A percentile compares a stretch with the other conserved stretches of the same genome.
phyloP scores from a whole-genome alignment of 202 grass and related monocot genomes.

The Dendrocalamus latiflorus region DNA sequence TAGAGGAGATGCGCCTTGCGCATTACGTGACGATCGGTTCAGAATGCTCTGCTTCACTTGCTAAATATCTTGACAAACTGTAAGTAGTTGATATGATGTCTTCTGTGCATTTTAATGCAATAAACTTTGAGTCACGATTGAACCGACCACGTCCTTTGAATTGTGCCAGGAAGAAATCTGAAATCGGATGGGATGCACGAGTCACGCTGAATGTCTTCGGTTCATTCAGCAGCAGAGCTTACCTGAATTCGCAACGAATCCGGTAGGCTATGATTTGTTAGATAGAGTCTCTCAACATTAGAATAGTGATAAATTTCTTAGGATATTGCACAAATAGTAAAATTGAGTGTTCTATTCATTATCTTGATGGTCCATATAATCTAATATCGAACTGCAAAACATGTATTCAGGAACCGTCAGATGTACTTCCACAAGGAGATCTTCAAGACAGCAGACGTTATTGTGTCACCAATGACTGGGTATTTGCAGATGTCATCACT shows the following conservation, averaged over 20 bases:
- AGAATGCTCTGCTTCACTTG: constrained; percentile 76
- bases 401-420: constrained; percentile 67
- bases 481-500: neutral
- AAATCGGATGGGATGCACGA: constrained; percentile 85
- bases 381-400: neutral
- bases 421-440: constrained; percentile 91
- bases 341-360: neutral
- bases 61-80: constrained; percentile 75
- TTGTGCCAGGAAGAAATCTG: constrained; percentile 44
- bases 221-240: constrained; percentile 88
- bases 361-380: neutral
- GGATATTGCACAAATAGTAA: neutral
- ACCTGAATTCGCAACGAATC: constrained; percentile 81
- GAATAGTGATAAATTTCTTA: neutral
- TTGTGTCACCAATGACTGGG: constrained; percentile 94
- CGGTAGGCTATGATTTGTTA: constrained; percentile 24
- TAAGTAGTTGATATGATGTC: constrained; percentile 10
- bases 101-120: neutral
- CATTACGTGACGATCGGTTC: constrained; percentile 96
- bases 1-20: constrained; percentile 93
- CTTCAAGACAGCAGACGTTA: constrained; percentile 84
- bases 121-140: neutral
- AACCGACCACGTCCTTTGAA: neutral
- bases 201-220: constrained; percentile 67
- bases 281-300: neutral